Evolutionary conservation across 768 basidiomycete genomes (phyloP).

Genomic region (Termitomyces sp.): DNA sequence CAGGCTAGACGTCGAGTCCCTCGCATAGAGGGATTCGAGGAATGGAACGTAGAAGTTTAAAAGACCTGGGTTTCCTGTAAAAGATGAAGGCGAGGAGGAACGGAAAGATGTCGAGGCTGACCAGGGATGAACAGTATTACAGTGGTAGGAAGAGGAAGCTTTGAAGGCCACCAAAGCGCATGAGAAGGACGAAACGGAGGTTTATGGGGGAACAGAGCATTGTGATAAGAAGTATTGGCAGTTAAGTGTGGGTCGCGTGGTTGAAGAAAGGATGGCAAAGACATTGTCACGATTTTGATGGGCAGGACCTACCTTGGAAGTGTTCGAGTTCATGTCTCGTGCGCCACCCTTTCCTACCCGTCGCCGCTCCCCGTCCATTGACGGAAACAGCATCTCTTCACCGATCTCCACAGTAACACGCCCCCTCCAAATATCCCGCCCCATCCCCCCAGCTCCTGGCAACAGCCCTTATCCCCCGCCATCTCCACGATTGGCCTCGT

Average conservation of each 20-base stretch:
- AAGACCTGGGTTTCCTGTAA: constrained; percentile 50
- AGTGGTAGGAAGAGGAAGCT: constrained; percentile 20
- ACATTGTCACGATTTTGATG: constrained; percentile 8
- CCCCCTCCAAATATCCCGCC: constrained; percentile 58
- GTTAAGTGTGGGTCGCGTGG: constrained; percentile 5
- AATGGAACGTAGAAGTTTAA: constrained; percentile 65
- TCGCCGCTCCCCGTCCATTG: constrained; percentile 42
- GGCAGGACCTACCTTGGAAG: neutral
- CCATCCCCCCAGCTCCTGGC: constrained; percentile 41
- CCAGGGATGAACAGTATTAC: constrained; percentile 49
- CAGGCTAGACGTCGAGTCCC: constrained; percentile 27
- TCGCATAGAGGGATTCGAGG: constrained; percentile 42
- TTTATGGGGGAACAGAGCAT: constrained; percentile 34
- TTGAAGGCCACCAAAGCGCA: constrained; percentile 47
- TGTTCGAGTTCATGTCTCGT: constrained; percentile 43
- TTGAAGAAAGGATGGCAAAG: constrained; percentile 28
- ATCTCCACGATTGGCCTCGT: constrained; percentile 29
- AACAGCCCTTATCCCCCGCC: constrained; percentile 29
- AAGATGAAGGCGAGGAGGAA: neutral
- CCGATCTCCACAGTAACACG: constrained; percentile 34
- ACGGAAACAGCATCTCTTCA: constrained; percentile 28
- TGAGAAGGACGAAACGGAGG: constrained; percentile 35
- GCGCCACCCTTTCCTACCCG: constrained; percentile 51
- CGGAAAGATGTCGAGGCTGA: constrained; percentile 2
- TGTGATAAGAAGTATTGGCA: constrained; percentile 7